Evolutionary conservation across 768 basidiomycete species (phyloP).

Genomic region (Mycena indigotica): DNA sequence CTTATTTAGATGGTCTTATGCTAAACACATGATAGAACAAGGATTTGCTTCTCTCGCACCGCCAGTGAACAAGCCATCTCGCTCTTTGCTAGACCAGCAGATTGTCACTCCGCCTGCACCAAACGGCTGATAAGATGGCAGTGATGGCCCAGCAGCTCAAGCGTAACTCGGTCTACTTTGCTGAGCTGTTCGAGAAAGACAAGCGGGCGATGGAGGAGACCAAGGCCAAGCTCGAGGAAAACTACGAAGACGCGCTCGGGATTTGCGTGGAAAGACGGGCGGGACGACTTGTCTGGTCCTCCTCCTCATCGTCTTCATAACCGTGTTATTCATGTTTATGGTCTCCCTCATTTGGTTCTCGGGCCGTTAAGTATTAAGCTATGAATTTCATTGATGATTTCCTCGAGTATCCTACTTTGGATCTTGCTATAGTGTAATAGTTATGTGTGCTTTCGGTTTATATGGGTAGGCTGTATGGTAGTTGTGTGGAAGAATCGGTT

Average conservation of each 20-base stretch:
- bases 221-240: constrained; percentile 72
- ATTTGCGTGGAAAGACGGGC: constrained; percentile 63
- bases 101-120: constrained; percentile 67
- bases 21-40: too few species aligned
- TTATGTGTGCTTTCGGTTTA: too few species aligned
- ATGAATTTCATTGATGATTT: too few species aligned
- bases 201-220: constrained; percentile 68
- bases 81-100: too few species aligned
- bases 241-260: constrained; percentile 70
- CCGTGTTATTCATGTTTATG: constrained; percentile 70
- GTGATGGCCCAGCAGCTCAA: constrained; percentile 89
- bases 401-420: too few species aligned
- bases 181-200: constrained; percentile 72
- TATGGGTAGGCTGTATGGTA: too few species aligned
- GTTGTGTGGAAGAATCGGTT: too few species aligned
- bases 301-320: constrained; percentile 63
- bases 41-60: too few species aligned
- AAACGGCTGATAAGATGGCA: constrained; percentile 72
- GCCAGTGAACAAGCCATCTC: too few species aligned
- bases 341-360: constrained; percentile 68
- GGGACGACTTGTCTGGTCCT: constrained; percentile 75
- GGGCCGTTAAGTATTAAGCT: background rate
- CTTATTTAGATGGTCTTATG: too few species aligned
- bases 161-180: constrained; percentile 79
- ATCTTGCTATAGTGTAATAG: too few species aligned